Evolutionary conservation across 169 alveolate genomes (phyloP).

Genomic region (Toxoplasma gondii): DNA sequence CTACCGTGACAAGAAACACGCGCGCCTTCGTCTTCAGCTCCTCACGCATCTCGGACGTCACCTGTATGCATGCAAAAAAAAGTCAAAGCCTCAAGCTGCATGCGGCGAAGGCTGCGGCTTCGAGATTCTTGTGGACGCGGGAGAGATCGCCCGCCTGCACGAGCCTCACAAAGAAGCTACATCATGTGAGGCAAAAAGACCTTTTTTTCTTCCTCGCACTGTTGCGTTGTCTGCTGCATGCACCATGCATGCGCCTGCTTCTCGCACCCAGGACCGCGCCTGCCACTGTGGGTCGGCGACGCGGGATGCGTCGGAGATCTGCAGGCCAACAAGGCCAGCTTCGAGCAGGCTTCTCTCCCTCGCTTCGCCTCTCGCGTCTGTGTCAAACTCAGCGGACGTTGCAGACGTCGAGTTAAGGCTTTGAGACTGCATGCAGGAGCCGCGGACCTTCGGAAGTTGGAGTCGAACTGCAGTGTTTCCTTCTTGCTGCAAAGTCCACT

Average conservation of each 20-base stretch:
- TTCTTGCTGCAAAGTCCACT: conserved; percentile 20
- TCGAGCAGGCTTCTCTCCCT: not conserved
- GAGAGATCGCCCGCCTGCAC: no score
- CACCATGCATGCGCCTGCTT: no score
- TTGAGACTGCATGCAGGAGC: not conserved
- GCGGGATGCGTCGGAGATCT: no score
- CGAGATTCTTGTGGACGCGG: no score
- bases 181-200: no score
- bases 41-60: conserved; percentile 37
- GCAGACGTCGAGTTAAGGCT: not conserved
- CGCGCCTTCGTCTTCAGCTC: conserved; percentile 31
- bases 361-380: not conserved
- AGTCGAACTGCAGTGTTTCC: not conserved
- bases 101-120: not conserved
- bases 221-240: no score
- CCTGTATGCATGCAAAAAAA: not conserved
- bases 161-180: no score
- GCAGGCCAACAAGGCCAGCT: not conserved
- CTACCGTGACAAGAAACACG: not conserved
- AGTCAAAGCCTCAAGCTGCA: not conserved
- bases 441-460: conserved; percentile 25
- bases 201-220: no score
- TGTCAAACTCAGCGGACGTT: not conserved
- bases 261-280: no score
- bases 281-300: no score